These are phyloP conservation scores for Gamarada debralockiae DNA, from an alignment of 495 filamentous ascomycete species.

Conservation along the genomic window DNA sequence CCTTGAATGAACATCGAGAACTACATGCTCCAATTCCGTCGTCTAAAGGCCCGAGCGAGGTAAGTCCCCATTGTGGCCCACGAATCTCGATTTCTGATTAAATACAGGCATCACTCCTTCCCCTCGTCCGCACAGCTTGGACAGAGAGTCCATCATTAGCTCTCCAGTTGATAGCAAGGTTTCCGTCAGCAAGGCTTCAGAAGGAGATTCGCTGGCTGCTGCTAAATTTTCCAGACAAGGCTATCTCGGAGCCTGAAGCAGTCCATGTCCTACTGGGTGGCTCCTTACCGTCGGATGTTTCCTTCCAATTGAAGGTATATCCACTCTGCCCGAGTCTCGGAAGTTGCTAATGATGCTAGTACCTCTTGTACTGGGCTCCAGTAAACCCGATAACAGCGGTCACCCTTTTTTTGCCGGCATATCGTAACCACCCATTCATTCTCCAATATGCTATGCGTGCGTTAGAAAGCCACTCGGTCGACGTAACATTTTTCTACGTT, in stretches of 20 bases:
- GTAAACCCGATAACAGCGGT: constrained; percentile 91
- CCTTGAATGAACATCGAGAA: constrained; percentile 62
- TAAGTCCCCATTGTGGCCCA: constrained; percentile 25
- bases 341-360: constrained; percentile 51
- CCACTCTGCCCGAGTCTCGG: neutral
- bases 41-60: constrained; percentile 48
- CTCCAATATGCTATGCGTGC: constrained; percentile 97
- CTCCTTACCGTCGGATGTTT: constrained; percentile 71
- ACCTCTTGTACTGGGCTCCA: constrained; percentile 89
- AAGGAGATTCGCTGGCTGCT: constrained; percentile 75
- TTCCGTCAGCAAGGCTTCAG: constrained; percentile 66
- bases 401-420: constrained; percentile 88
- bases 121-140: constrained; percentile 80
- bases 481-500: constrained; percentile 98
- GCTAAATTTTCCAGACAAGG: constrained; percentile 78
- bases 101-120: constrained; percentile 45
- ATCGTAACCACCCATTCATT: constrained; percentile 90
- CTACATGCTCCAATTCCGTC: constrained; percentile 19
- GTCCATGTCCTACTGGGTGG: constrained; percentile 77
- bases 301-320: constrained; percentile 76
- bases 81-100: constrained; percentile 3
- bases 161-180: constrained; percentile 74
- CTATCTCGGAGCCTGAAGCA: constrained; percentile 71
- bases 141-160: constrained; percentile 74
- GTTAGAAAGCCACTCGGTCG: constrained; percentile 86